Evolutionary conservation across 2,329 filamentous ascomycete genomes (phyloP).

Genomic region (Periconia sp.): DNA sequence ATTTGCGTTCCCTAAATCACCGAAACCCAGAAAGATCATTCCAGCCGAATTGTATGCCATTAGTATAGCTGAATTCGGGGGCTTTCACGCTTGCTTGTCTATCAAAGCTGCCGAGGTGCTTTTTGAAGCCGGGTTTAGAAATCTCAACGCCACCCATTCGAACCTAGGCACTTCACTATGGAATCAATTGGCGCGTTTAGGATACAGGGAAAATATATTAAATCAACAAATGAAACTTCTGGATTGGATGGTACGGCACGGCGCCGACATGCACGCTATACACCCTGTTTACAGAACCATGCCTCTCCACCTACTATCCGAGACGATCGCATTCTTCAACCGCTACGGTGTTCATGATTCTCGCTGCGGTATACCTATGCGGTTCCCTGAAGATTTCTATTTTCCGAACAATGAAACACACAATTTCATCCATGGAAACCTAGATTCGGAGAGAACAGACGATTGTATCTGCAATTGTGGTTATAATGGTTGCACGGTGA

Average conservation of each 20-base stretch:
- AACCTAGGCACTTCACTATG: no score
- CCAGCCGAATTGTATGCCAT: no score
- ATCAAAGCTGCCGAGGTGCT: neutral
- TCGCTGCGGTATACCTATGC: neutral
- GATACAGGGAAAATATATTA: no score
- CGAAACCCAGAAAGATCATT: no score
- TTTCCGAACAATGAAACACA: no score
- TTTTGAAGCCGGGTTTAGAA: neutral
- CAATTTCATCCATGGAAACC: no score
- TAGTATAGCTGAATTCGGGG: no score
- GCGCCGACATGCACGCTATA: neutral
- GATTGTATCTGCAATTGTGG: neutral
- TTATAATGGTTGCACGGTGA: neutral
- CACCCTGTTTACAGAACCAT: neutral
- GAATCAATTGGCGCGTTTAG: no score
- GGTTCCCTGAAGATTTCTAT: neutral
- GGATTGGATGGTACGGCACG: neutral
- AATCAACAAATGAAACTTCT: neutral
- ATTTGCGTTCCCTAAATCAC: no score
- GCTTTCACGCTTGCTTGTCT: no score
- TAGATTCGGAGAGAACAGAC: neutral
- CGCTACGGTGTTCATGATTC: no score
- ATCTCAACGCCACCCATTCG: neutral
- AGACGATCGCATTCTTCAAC: no score
- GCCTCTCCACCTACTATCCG: neutral